Evolutionary conservation across 2,329 filamentous ascomycete species (phyloP), one percentile per base, ranked within the genome.

Genomic region (Trichocomaceae sp.): DNA sequence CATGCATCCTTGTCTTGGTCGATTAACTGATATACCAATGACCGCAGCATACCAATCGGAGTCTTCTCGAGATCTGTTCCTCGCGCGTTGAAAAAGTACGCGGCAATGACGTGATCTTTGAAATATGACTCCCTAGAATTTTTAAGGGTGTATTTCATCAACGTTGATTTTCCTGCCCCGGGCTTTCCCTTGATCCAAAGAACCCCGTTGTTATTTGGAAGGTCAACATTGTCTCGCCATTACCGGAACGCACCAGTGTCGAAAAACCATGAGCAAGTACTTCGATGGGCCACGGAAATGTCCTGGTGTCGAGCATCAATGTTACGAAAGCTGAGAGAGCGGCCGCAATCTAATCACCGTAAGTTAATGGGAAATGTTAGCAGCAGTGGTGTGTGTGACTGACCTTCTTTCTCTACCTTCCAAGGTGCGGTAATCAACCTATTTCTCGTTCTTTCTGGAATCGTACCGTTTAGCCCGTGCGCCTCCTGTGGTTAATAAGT

Each of bases 151-250:
- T 50, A 61, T 20, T 60, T 62, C 63, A 62, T 62, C 33, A 64
- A 31, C 1, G 62, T 64, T 12, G 62, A 61, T 39, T 64, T 64
- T 35, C 64, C 64, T 37, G 54, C 48, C 8, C 65, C 65, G 8
- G 65, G 62, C 35, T 67, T 67, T 4, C 65, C 64, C 45, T 64
- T 65, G 9, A 67, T 62, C 65, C 62, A 67, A n/a, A 66, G 58
- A 1, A 66, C 49, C 17, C n/a, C 62, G n/a, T 65, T 58, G 52
- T 63, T 51, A 4, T 46, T 44, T 35, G 41, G 13, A 12, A 57
- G 44, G 9, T 57, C 6, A 4, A n/a, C 5, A 10, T 49, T 46
- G 9, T 57, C 2, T 19, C 47, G 49, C 63, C 63, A 66, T n/a
- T 59, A 1, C 12, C 15, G 12, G 49, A 60, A 66, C 17, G 60